Conservation (phyloP, 495 filamentous ascomycete genomes). For the Trichoderma asperelloides region DNA sequence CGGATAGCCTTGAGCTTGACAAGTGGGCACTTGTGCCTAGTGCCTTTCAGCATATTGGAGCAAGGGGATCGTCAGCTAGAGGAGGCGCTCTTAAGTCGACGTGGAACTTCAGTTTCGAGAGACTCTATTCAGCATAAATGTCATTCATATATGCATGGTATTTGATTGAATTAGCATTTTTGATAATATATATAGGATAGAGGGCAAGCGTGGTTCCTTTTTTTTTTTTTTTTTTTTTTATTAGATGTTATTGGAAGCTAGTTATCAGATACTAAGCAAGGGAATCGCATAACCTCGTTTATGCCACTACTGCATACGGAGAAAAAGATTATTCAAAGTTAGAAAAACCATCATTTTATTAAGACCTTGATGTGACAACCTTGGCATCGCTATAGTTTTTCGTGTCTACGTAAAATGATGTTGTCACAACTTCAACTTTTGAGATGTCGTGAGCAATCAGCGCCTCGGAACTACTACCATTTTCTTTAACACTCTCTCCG, state of each 20-base stretch:
- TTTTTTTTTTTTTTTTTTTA: too few relatives aligned
- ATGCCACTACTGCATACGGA: background rate
- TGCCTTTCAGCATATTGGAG: slow-evolving; percentile 44
- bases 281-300: background rate
- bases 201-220: too few relatives aligned
- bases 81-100: background rate
- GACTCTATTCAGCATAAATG: background rate
- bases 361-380: background rate
- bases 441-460: background rate
- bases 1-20: slow-evolving; percentile 26
- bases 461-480: background rate
- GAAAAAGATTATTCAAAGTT: background rate
- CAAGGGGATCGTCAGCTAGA: slow-evolving; percentile 14
- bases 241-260: too few relatives aligned
- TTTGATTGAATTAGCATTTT: background rate
- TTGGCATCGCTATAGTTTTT: background rate
- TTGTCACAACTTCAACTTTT: background rate
- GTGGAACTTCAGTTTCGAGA: slow-evolving; percentile 2
- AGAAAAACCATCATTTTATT: background rate
- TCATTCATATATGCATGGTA: background rate
- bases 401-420: background rate
- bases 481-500: background rate
- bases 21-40: slow-evolving; percentile 44
- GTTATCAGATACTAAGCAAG: background rate
- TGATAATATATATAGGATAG: too few relatives aligned